Evolutionary conservation across 176 grass and related monocot genomes (phyloP).

Genomic region (Carex cristatella): DNA sequence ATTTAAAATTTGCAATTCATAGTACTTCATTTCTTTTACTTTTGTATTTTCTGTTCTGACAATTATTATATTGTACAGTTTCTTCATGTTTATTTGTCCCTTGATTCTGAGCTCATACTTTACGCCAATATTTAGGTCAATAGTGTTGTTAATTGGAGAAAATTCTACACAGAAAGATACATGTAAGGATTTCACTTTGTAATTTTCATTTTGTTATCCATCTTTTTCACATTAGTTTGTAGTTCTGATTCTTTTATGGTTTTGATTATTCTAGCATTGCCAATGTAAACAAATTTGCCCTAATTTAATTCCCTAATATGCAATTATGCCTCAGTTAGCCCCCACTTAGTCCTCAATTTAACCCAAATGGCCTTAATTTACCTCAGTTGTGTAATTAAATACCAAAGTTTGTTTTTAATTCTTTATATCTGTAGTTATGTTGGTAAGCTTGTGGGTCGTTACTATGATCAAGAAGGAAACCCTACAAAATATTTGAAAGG

Average conservation of each 20-base stretch:
- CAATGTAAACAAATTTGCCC: background rate
- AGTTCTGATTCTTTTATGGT: constrained; percentile 13
- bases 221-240: background rate
- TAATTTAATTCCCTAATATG: background rate
- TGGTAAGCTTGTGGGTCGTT: constrained; percentile 76
- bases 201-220: background rate
- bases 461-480: constrained; percentile 78
- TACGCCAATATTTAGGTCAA: constrained; percentile 54
- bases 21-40: background rate
- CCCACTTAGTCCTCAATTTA: background rate
- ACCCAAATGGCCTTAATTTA: background rate
- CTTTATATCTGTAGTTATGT: constrained; percentile 47
- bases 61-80: background rate
- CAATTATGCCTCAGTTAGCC: background rate
- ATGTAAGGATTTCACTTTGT: constrained; percentile 48
- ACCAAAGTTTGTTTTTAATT: background rate
- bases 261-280: background rate
- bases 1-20: background rate
- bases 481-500: constrained; percentile 91
- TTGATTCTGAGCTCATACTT: constrained; percentile 2
- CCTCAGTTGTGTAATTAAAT: background rate
- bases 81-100: background rate
- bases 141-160: constrained; percentile 94
- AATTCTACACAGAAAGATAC: constrained; percentile 90
- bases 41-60: background rate